These are phyloP conservation scores for Gloeophyllum trabeum DNA, from an alignment of 768 basidiomycete genomes.

Conservation along the genomic window DNA sequence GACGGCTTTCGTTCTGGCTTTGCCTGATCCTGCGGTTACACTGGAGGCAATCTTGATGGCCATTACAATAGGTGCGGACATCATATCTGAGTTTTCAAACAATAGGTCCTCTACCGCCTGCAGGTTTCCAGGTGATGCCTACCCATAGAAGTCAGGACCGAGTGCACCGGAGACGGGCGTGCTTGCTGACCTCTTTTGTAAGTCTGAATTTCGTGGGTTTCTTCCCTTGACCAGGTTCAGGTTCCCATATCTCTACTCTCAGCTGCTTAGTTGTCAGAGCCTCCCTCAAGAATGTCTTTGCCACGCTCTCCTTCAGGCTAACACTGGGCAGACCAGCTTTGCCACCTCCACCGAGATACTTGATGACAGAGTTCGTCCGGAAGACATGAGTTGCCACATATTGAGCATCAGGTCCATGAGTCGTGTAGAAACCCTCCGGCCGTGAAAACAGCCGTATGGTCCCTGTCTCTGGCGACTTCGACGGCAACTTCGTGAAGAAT, in stretches of 20 bases:
- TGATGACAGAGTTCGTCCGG: conserved; percentile 86
- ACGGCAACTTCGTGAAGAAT: conserved; percentile 51
- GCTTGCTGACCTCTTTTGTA: conserved; percentile 58
- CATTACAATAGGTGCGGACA: conserved; percentile 81
- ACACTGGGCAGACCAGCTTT: conserved; percentile 66
- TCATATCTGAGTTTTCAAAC: conserved; percentile 71
- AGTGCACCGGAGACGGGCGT: neutral
- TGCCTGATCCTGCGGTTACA: conserved; percentile 24
- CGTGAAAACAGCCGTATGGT: conserved; percentile 85
- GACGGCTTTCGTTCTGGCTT: conserved; percentile 59
- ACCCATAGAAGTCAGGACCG: conserved; percentile 12
- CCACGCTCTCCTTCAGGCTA: conserved; percentile 62
- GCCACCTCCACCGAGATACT: conserved; percentile 69
- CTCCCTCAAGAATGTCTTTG: conserved; percentile 76
- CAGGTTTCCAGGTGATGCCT: conserved; percentile 70
- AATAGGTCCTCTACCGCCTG: conserved; percentile 43
- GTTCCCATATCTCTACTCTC: conserved; percentile 82
- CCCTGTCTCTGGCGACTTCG: conserved; percentile 64
- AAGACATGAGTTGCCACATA: conserved; percentile 78
- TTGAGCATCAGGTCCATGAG: conserved; percentile 81
- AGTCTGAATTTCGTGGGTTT: conserved; percentile 66
- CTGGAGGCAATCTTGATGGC: conserved; percentile 68
- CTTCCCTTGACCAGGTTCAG: conserved; percentile 65
- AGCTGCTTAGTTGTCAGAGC: conserved; percentile 86
- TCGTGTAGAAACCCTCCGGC: conserved; percentile 57